Evolutionary conservation across 2,329 filamentous ascomycete genomes (phyloP), one percentile per base, ranked within the genome.

Genomic region (Xylaria sp.): DNA sequence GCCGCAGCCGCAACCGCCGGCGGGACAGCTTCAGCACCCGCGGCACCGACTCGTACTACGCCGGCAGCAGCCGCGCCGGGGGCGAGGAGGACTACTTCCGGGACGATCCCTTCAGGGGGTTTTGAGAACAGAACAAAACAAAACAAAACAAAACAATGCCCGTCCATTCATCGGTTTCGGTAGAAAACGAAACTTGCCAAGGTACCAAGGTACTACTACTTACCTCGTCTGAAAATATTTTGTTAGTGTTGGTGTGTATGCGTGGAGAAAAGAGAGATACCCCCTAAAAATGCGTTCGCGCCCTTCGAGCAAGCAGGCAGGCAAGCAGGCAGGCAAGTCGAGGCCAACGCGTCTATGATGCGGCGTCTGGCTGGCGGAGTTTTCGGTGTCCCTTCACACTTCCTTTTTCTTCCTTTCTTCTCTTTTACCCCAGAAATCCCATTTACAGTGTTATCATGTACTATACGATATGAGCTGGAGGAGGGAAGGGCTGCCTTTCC

Each of bases 21-120:
- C 75, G 82, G 16, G 81, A 84, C 50, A 81, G 77, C 65, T 78
- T 79, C 56, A 71, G 72, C 50, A 77, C 75, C 39, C 74, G 77
- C 16, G 73, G 74, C 20, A 77, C 74, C 1, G 79, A 83, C 24
- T 80, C 81, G 40, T 76, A 72, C 54, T 78, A 78, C 58, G 66
- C 73, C 3, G 77, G 77, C 18, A 81, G 76, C 50, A 73, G 74
- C 29, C 4, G 29, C 52, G 76, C 73, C 6, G 70, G 74, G 8
- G 72, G 74, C 16, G 81, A 85, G 56, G 83, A 86, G 52, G 82
- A 86, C 52, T 83, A 76, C 63, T 78, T 78, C 66, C 73, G 79
- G 37, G 81, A 86, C 20, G 84, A 88, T 57, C 84, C 84, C 1
- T 87, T 87, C 61, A 78, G 76, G 61, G 83, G 83, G 2, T 87